Conservation (phyloP, 768 basidiomycete genomes). For the Leccinum truebloodii region DNA sequence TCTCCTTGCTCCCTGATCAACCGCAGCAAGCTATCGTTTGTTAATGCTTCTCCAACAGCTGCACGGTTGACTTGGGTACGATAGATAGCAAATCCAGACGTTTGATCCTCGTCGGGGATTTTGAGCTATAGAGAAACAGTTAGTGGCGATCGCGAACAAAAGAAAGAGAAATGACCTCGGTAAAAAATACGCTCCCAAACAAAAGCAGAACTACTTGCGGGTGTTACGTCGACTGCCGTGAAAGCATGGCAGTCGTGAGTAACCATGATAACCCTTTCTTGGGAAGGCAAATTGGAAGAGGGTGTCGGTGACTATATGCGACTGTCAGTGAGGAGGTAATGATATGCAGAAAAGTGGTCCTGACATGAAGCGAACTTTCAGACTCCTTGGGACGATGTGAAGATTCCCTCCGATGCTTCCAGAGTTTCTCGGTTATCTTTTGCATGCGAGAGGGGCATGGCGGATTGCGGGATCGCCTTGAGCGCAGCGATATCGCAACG, state of each 20-base stretch:
- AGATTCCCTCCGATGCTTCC: conserved; percentile 31
- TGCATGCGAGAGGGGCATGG: conserved; percentile 48
- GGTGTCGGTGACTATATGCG: conserved; percentile 32
- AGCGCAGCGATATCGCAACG: conserved; percentile 87
- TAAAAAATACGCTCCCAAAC: conserved; percentile 79
- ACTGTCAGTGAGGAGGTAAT: conserved; percentile 15
- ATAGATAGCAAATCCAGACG: conserved; percentile 70
- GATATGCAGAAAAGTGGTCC: conserved; percentile 8
- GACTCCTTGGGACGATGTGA: conserved; percentile 30
- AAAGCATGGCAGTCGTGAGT: conserved; percentile 79
- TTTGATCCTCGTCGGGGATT: conserved; percentile 82
- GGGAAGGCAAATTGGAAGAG: conserved; percentile 32
- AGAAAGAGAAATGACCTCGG: conserved; percentile 53
- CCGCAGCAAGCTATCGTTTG: conserved; percentile 67
- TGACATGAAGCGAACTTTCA: conserved; percentile 29
- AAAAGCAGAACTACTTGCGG: conserved; percentile 60
- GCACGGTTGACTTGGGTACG: conserved; percentile 83
- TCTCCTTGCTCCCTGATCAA: conserved; percentile 77
- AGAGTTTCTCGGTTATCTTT: conserved; percentile 34
- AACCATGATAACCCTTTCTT: conserved; percentile 55
- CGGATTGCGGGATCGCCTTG: conserved; percentile 79
- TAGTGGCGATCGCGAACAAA: conserved; percentile 7
- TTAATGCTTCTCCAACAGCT: conserved; percentile 71
- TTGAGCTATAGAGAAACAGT: conserved; percentile 51
- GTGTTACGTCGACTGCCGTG: conserved; percentile 69